Evolutionary conservation across 108 stramenopile species (phyloP), one percentile per base, ranked within the genome.

Genomic region (Cyclotella choctawhatcheeana): DNA sequence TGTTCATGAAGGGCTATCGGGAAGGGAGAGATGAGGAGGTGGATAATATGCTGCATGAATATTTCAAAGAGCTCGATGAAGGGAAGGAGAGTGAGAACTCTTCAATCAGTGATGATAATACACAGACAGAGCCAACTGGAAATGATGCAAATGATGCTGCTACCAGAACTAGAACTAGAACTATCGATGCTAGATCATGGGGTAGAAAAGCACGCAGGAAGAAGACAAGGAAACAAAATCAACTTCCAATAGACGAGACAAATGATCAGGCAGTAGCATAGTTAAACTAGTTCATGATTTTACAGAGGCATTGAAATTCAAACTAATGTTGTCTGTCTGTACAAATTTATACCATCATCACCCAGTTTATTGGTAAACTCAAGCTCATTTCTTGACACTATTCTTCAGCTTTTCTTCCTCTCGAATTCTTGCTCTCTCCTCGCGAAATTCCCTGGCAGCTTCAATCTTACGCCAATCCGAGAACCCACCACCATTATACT

Each of bases 1-100:
- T 92, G 67, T 94, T 94, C 67, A 91, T 94, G 89, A 84, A 74
- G n/a, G 93, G 91, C 0, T 94, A 94, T 54, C 85, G 93, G 5
- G 76, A 83, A 54, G 93, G 93, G 25, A 74, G 93, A 25, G 93
- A 94, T 62, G 79, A 86, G 37, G 93, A 94, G 76, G 74, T 94
- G 10, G 91, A 94, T 18, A 87, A 86, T 44, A 91, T 94, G 91
- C 60, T 92, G 26, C 76, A 90, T 66, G 77, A 89, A 26, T 94
- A 94, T 64, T 94, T 94, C 64, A 83, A 85, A 58, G 91, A 89
- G 5, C 50, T 86, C 20, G 73, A 85, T 37, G 60, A 74, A 7
- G 43, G 58, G 6, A 59, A 60, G 0, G 58, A 50, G 51, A 8
- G 27, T 16, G 30, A 55, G 7, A 47, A 30, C 32, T 58, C 29